phyloP scores from a whole-genome alignment of 2,329 filamentous ascomycete species.

The Pseudocercospora ulei region DNA sequence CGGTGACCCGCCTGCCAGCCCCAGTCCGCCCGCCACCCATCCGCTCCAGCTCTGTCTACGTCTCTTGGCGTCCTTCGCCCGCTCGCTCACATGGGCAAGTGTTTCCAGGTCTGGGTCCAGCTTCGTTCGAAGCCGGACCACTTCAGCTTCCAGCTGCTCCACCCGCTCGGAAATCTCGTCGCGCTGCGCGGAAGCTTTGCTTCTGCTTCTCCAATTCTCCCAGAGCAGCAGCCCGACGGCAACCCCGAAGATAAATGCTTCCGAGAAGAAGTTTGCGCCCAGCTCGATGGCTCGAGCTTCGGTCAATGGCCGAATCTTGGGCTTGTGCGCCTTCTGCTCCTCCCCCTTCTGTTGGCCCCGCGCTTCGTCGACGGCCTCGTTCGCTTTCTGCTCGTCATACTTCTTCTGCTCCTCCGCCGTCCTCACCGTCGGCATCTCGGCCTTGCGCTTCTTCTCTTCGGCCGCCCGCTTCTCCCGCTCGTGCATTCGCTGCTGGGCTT shows the following conservation, averaged over 20 bases:
- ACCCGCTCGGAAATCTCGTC: conserved; percentile 54
- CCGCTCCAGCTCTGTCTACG: conserved; percentile 24
- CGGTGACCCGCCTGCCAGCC: conserved; percentile 6
- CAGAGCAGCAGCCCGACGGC: conserved; percentile 54
- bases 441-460: conserved; percentile 45
- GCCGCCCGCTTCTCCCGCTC: conserved; percentile 48
- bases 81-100: conserved; percentile 36
- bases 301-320: conserved; percentile 52
- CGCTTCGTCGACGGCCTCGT: conserved; percentile 31
- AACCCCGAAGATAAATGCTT: conserved; percentile 57
- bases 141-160: conserved; percentile 46
- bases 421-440: conserved; percentile 50
- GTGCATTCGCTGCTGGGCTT: conserved; percentile 46
- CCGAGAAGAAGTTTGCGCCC: conserved; percentile 59
- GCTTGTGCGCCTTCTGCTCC: conserved; percentile 35
- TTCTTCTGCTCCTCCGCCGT: conserved; percentile 52
- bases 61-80: conserved; percentile 26
- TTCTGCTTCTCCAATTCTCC: conserved; percentile 52
- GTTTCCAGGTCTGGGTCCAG: conserved; percentile 30
- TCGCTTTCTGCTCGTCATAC: conserved; percentile 43
- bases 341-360: conserved; percentile 36
- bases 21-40: conserved; percentile 26
- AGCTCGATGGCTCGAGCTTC: conserved; percentile 60
- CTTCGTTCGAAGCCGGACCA: conserved; percentile 34
- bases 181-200: conserved; percentile 51